Conservation (phyloP, 73 alveolate genomes). For the Paramecium tetraurelia region DNA sequence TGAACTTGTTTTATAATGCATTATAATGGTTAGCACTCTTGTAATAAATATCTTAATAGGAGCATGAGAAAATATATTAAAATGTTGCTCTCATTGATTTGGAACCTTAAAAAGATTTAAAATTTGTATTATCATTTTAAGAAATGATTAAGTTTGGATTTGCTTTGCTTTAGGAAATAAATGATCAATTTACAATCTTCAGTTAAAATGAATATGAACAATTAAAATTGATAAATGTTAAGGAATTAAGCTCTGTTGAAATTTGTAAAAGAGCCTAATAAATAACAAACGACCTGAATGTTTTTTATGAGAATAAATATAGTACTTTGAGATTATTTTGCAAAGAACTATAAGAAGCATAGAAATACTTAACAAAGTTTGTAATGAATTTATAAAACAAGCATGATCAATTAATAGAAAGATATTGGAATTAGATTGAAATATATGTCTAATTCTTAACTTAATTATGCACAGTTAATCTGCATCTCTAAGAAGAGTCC, state of each 20-base stretch:
- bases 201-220: neutral
- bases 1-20: neutral
- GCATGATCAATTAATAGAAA: neutral
- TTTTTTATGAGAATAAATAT: neutral
- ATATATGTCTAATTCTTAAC: neutral
- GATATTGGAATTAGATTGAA: constrained; percentile 32
- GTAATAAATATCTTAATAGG: neutral
- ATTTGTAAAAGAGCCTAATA: neutral
- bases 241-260: neutral
- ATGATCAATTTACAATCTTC: neutral
- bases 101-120: neutral
- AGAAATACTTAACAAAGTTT: neutral
- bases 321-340: neutral
- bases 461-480: neutral
- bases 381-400: neutral
- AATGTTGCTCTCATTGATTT: neutral
- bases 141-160: neutral
- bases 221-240: neutral
- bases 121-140: neutral
- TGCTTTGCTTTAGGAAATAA: neutral
- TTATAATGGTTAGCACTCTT: neutral
- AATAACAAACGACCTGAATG: neutral
- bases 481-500: neutral
- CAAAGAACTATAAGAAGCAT: neutral
- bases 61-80: constrained; percentile 10